Conservation (phyloP, 1,284 basidiomycete species). For the Leccinum solheimii region DNA sequence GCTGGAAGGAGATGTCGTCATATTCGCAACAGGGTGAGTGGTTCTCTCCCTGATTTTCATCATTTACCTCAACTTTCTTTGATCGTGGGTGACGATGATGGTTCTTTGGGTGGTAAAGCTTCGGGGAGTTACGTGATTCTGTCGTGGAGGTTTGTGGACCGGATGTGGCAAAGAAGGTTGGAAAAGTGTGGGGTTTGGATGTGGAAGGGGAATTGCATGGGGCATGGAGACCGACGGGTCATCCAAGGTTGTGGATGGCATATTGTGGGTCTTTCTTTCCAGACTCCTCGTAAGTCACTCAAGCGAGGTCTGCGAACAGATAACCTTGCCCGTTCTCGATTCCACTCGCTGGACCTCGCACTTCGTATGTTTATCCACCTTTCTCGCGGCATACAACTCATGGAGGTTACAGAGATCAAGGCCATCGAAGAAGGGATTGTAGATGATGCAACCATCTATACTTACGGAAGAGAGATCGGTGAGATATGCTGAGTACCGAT, state of each 20-base stretch:
- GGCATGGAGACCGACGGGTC: constrained; percentile 36
- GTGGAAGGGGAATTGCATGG: constrained; percentile 47
- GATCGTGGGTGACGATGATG: neutral
- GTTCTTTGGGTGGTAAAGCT: constrained; percentile 16
- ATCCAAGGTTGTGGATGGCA: constrained; percentile 38
- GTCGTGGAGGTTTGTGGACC: constrained; percentile 40
- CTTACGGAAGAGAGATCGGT: neutral
- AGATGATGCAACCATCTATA: constrained; percentile 3
- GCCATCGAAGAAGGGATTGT: neutral
- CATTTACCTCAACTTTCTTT: neutral
- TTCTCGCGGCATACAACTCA: constrained; percentile 1
- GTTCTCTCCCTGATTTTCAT: neutral
- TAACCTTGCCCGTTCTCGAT: constrained; percentile 34
- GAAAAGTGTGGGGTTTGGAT: constrained; percentile 46
- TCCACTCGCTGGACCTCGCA: constrained; percentile 39
- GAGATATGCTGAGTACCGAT: neutral
- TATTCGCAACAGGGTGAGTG: constrained; percentile 46
- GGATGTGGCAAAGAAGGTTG: constrained; percentile 39
- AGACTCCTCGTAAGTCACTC: neutral
- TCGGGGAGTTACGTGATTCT: constrained; percentile 28
- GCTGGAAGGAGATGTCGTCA: constrained; percentile 44
- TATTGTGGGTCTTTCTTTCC: constrained; percentile 26
- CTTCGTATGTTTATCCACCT: constrained; percentile 31
- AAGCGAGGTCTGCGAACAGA: constrained; percentile 21
- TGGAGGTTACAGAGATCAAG: constrained; percentile 24